Evolutionary conservation across 2,329 filamentous ascomycete species (phyloP).

Genomic region (Elsinoe ampelina): DNA sequence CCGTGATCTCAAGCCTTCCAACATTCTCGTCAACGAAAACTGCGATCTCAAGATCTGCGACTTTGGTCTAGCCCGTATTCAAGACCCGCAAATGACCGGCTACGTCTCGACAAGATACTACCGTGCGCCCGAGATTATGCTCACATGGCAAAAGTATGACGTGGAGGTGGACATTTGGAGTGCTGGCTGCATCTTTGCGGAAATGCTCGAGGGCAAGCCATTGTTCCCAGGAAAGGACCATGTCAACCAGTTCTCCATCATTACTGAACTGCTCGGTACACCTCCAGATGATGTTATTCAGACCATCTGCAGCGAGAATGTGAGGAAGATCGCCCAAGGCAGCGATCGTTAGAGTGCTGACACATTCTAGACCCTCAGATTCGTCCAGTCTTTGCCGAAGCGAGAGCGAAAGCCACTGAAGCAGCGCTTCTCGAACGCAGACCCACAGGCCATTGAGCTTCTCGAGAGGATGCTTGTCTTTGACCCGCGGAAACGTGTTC

Average conservation of each 20-base stretch:
- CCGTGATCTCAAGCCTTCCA: slow-evolving; percentile 94
- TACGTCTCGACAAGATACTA: slow-evolving; percentile 99
- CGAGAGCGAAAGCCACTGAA: slow-evolving; percentile 78
- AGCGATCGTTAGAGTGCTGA: slow-evolving; percentile 19
- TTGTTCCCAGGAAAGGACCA: slow-evolving; percentile 98
- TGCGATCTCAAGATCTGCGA: slow-evolving; percentile 99
- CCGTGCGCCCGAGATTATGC: slow-evolving; percentile 97
- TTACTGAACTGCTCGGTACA: slow-evolving; percentile 91
- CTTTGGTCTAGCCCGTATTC: slow-evolving; percentile 92
- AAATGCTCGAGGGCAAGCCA: slow-evolving; percentile 98
- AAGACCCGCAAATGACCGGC: slow-evolving; percentile 98
- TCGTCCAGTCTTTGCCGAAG: slow-evolving; percentile 94
- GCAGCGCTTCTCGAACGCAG: slow-evolving; percentile 92
- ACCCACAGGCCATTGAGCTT: slow-evolving; percentile 79
- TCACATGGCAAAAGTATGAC: slow-evolving; percentile 99
- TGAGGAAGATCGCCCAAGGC: slow-evolving; percentile 30
- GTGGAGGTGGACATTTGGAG: slow-evolving; percentile 99
- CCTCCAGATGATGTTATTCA: slow-evolving; percentile 97
- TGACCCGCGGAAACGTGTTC: slow-evolving; percentile 91
- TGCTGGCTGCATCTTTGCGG: slow-evolving; percentile 95
- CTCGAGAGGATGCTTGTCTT: slow-evolving; percentile 97
- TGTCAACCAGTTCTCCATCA: slow-evolving; percentile 99
- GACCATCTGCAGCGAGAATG: slow-evolving; percentile 96
- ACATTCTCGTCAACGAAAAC: slow-evolving; percentile 99
- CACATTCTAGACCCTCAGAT: slow-evolving; percentile 66